phyloP scores from a whole-genome alignment of 140 eudicot genomes.

The Oenanthe javanica region DNA sequence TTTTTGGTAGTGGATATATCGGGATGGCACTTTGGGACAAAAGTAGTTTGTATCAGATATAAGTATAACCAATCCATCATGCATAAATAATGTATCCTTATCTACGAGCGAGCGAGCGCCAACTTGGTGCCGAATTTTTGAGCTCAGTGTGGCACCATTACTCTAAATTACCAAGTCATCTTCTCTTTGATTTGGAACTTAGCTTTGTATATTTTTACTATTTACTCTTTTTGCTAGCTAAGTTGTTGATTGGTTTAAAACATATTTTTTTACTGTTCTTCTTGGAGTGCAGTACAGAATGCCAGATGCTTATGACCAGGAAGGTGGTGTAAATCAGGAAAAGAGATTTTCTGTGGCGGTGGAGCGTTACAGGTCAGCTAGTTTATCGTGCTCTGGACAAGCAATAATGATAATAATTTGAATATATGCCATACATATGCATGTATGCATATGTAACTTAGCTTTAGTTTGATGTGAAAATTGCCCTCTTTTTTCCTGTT shows the following conservation, averaged over 20 bases:
- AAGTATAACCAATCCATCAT: background rate
- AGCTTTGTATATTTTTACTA: background rate
- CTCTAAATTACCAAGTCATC: background rate
- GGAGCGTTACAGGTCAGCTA: conserved; percentile 82
- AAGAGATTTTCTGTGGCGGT: conserved; percentile 88
- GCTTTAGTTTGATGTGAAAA: conserved; percentile 3
- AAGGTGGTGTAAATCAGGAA: conserved; percentile 87
- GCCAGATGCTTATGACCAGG: conserved; percentile 96
- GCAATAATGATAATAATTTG: background rate
- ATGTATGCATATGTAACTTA: background rate
- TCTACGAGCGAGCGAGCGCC: background rate
- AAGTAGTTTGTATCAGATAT: background rate
- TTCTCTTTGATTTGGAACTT: background rate
- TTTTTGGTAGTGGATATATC: background rate
- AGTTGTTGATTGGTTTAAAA: background rate
- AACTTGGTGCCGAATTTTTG: background rate
- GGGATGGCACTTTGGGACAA: background rate
- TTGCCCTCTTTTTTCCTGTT: conserved; percentile 9
- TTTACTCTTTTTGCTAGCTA: background rate
- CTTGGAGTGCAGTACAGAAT: conserved; percentile 68
- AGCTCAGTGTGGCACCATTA: background rate
- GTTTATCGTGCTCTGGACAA: conserved; percentile 1
- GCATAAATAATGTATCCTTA: background rate
- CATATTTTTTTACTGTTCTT: background rate
- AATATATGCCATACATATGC: background rate